Evolutionary conservation across 331 rosid genomes (phyloP), one percentile per base, ranked within the genome.

Genomic region (Quercus tomentella): DNA sequence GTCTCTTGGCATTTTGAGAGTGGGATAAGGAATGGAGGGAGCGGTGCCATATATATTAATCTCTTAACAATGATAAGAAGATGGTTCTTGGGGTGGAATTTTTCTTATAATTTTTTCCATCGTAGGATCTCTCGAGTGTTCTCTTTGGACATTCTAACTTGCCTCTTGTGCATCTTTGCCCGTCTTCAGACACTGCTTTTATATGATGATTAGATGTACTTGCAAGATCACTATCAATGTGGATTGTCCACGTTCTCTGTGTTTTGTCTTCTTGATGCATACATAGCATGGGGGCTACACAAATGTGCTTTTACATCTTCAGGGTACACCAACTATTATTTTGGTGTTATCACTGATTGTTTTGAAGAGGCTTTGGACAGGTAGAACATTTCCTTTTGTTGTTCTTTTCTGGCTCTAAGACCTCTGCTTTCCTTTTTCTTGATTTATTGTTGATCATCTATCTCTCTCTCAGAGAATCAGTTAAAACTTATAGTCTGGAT

Each of bases 321-420:
- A n/a, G 97, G 90, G 81, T 76, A 84, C 72, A 89, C 99, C 84
- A 95, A 90, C 89, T 92, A 90, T 84, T 55, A 17, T 77, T 95
- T 95, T 88, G 97, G 93, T 45, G 90, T 93, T 72, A 95, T 90
- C 80, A 76, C 83, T 4, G 96, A 92, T 83, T 91, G 89, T 83
- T 95, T 95, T 88, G 96, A 87, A 70, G 97, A 95, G 91, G 99
- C 97, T 73, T 82, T 95, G 84, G 99, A 95, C 81, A 91, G 98
- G 98, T 91, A 70, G 52, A 67, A 70, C 58, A 52, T 83, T 73
- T 63, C 30, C 16, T 68, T 69, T 79, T 83, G 18, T 58, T 30
- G n/a, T 49, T 49, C 54, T 49, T 49, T 49, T 49, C 54, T 49
- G 5, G 17, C 17, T 49, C 54, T 49, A 1, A 12, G 54, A 49